Conservation (phyloP, 2,329 filamentous ascomycete species). For the Monascus ruber region DNA sequence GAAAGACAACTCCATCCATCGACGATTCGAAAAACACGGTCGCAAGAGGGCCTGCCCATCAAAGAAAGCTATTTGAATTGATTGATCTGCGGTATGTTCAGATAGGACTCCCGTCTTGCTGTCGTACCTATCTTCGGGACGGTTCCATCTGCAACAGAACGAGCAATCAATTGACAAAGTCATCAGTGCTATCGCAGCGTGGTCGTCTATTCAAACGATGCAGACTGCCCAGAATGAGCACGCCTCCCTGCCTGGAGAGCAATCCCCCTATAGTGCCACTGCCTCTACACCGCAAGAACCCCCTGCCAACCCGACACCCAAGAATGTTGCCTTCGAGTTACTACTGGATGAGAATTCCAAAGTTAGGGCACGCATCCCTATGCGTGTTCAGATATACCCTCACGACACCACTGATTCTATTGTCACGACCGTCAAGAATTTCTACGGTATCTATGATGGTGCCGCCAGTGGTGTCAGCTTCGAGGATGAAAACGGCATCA, state of each 20-base stretch:
- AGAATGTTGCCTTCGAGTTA: conserved; percentile 55
- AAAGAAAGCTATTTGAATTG: conserved; percentile 13
- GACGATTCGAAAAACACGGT: conserved; percentile 18
- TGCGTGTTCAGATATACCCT: conserved; percentile 73
- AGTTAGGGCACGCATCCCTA: conserved; percentile 50
- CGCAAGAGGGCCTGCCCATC: conserved; percentile 21
- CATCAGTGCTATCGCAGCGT: conserved; percentile 17
- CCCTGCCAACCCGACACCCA: conserved; percentile 33
- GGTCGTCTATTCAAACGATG: conserved; percentile 19
- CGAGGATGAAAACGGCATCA: conserved; percentile 79
- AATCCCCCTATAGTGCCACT: conserved; percentile 15
- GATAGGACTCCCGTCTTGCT: conserved; percentile 19
- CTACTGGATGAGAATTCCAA: conserved; percentile 48
- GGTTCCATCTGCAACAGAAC: conserved; percentile 5
- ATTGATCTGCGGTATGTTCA: conserved; percentile 25
- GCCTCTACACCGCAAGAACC: conserved; percentile 19
- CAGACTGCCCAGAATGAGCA: conserved; percentile 24
- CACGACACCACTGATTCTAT: conserved; percentile 97
- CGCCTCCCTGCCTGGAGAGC: conserved; percentile 22
- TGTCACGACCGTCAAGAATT: conserved; percentile 96
- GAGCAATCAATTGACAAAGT: conserved; percentile 23
- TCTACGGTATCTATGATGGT: conserved; percentile 86
- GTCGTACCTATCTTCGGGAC: background rate
- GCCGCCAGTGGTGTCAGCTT: conserved; percentile 80
- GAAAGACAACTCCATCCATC: conserved; percentile 12